phyloP scores from a whole-genome alignment of 148 eudicot species.

The Rhododendron henanense region DNA sequence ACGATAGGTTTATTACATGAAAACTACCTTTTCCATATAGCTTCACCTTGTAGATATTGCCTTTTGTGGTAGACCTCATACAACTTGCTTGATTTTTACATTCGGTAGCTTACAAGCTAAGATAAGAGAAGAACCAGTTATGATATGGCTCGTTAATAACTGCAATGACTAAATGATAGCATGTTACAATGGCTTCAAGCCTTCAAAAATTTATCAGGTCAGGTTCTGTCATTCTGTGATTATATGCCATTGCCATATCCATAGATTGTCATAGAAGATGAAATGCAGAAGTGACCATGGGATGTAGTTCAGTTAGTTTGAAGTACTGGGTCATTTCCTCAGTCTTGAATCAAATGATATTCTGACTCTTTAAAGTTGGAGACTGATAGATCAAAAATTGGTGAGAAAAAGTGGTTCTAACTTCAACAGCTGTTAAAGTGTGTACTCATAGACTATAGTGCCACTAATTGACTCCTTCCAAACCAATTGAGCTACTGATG shows the following conservation, averaged over 20 bases:
- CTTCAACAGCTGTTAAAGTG: neutral
- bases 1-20: neutral
- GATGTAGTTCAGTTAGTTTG: neutral
- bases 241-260: neutral
- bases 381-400: neutral
- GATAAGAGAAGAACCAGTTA: neutral
- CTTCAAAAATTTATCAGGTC: slow-evolving; percentile 5
- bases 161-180: neutral
- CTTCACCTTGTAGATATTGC: neutral
- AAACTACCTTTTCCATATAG: neutral
- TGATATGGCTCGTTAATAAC: neutral
- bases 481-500: neutral
- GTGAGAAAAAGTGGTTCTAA: neutral
- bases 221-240: neutral
- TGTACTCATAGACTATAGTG: neutral
- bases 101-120: neutral
- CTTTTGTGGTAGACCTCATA: neutral
- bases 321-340: neutral
- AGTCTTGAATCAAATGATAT: neutral
- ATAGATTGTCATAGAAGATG: neutral
- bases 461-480: neutral
- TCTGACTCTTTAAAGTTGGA: neutral
- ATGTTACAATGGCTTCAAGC: neutral
- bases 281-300: neutral
- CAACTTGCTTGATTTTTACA: neutral